Base-by-base conservation (phyloP, 2,329 filamentous ascomycete species). In the Tolypocladium tropicale region DNA sequence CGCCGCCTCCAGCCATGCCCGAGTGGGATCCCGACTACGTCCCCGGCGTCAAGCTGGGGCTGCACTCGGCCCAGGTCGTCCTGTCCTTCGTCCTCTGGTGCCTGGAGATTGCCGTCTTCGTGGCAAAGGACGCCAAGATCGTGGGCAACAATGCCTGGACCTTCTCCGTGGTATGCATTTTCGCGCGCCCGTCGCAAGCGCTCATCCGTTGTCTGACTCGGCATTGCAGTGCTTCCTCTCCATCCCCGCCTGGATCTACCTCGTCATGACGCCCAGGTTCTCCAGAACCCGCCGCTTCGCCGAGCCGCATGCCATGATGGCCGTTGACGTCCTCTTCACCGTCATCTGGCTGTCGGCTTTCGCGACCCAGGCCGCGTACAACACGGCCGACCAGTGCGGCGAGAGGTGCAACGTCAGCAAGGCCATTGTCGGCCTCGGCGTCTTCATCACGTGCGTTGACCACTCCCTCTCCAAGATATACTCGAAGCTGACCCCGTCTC, bases 311-410 rank as follows among this genome's bases (percentile, higher is more conserved):
- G 83, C 76, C 58, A 83, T 88, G 76, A 71, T 82, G 28, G 72
- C 70, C 10, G 73, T 86, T 34, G 84, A 88, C 64, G 69, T 68
- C n/a, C 41, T 83, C 56, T 85, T 78, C 65, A 72, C 74, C 64
- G 68, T 88, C 61, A 70, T 87, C 59, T 88, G 84, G 84, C 74
- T 88, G 48, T 84, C 84, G 3, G 84, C 80, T 21, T 88, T 87
- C 65, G 79, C 84, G 33, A 78, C 81, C 21, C 82, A 87, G 65
- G 84, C 85, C 2, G 76, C 80, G 10, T 87, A 82, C 71, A 86
- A 87, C 70, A 74, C 76, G 3, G 73, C 75, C 25, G 75, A 75
- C 57, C 70, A 75, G 32, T 86, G 83, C 63, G 79, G 79, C 3
- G 68, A 72, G 34, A 80, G 72, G 39, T 88, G 85, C 67, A 68